These are phyloP conservation scores for Smallanthus sonchifolius DNA, from an alignment of 129 eudicot genomes.

Conservation along the genomic window DNA sequence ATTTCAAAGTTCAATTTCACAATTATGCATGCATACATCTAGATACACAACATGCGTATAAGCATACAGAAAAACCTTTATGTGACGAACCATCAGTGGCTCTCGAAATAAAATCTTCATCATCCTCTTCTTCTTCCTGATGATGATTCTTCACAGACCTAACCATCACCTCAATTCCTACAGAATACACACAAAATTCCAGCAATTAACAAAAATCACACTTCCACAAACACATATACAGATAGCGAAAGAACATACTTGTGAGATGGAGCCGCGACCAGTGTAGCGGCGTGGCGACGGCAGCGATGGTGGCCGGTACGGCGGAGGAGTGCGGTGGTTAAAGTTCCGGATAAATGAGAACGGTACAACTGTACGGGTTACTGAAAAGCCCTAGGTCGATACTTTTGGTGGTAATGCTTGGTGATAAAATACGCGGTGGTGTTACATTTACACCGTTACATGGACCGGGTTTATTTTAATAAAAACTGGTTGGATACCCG, in stretches of 20 bases:
- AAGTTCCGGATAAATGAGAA: constrained; percentile 17
- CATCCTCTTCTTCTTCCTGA: constrained; percentile 44
- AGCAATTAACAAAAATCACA: constrained; percentile 13
- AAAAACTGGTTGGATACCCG: not conserved
- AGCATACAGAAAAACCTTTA: constrained; percentile 19
- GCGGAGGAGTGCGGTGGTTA: constrained; percentile 25
- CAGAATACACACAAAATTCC: constrained; percentile 1
- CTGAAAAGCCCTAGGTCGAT: constrained; percentile 34
- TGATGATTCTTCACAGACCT: constrained; percentile 38
- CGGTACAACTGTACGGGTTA: constrained; percentile 28
- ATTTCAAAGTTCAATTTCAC: constrained; percentile 5
- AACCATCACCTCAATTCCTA: constrained; percentile 44
- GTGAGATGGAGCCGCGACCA: constrained; percentile 5
- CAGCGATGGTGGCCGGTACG: not conserved
- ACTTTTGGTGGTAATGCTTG: not conserved
- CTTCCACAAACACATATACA: not conserved
- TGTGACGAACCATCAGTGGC: constrained; percentile 44
- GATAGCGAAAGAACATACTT: constrained; percentile 1
- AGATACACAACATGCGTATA: not conserved
- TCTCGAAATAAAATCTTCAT: constrained; percentile 40
- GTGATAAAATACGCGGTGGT: constrained; percentile 3
- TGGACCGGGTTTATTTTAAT: not conserved
- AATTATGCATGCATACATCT: constrained; percentile 20
- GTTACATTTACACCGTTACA: not conserved
- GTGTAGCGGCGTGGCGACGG: not conserved